These are phyloP conservation scores for Candida succiphila DNA, from an alignment of 805 yeast species.

Conservation along the genomic window DNA sequence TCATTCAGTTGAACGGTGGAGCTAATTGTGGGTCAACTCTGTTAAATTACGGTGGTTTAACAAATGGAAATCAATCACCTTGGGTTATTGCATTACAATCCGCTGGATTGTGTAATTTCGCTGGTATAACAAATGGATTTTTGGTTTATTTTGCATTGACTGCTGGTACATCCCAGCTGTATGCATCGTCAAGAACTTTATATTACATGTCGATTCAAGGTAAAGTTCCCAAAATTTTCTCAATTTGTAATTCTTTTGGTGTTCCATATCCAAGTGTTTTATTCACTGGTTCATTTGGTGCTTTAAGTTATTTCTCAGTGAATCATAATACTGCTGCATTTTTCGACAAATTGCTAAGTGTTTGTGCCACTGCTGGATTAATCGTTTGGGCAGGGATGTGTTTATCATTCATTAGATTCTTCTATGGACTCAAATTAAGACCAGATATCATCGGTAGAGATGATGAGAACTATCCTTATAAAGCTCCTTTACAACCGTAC, in stretches of 20 bases:
- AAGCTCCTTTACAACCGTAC: constrained; percentile 47
- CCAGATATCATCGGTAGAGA: constrained; percentile 48
- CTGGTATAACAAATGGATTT: constrained; percentile 41
- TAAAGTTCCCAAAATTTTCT: constrained; percentile 52
- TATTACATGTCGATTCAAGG: constrained; percentile 45
- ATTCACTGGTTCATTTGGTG: constrained; percentile 50
- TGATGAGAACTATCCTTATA: constrained; percentile 45
- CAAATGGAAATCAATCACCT: constrained; percentile 44
- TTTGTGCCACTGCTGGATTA: constrained; percentile 67
- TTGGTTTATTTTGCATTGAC: constrained; percentile 44
- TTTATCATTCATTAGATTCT: constrained; percentile 42
- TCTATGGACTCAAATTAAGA: constrained; percentile 39
- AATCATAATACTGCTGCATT: constrained; percentile 47
- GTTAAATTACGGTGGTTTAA: constrained; percentile 24
- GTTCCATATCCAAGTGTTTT: constrained; percentile 67
- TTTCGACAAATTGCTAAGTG: constrained; percentile 56
- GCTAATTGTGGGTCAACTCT: constrained; percentile 14
- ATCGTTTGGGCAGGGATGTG: constrained; percentile 72
- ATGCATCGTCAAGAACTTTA: constrained; percentile 51
- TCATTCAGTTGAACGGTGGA: constrained; percentile 18
- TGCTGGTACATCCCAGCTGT: constrained; percentile 48
- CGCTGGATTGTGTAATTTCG: constrained; percentile 40
- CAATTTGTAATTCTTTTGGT: constrained; percentile 51
- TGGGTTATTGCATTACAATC: constrained; percentile 47
- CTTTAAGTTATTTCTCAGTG: constrained; percentile 51